Evolutionary conservation across 1,284 basidiomycete species (phyloP).

Genomic region (Pholiota adiposa): DNA sequence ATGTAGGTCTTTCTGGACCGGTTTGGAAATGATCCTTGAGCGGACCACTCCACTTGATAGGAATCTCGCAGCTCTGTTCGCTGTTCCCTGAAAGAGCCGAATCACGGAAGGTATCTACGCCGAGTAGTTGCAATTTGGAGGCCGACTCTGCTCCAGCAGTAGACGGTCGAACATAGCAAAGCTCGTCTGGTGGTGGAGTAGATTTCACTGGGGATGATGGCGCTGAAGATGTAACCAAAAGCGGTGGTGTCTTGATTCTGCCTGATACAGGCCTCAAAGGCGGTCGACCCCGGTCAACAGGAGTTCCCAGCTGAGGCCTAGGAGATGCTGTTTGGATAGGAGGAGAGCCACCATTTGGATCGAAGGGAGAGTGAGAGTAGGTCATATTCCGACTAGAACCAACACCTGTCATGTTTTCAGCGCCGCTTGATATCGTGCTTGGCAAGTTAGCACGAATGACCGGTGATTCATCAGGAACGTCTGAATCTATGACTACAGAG

Average conservation of each 20-base stretch:
- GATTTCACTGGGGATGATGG: conserved; percentile 23
- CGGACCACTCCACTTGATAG: conserved; percentile 57
- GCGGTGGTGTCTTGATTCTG: conserved; percentile 33
- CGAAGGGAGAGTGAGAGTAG: conserved; percentile 36
- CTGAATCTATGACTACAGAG: conserved; percentile 51
- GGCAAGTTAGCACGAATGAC: conserved; percentile 46
- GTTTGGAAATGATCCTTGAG: conserved; percentile 34
- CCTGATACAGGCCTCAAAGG: conserved; percentile 26
- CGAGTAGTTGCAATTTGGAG: conserved; percentile 37
- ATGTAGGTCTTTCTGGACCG: conserved; percentile 21
- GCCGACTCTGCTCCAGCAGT: conserved; percentile 3
- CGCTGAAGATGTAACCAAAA: conserved; percentile 24
- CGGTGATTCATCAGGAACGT: conserved; percentile 34
- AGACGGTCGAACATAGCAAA: background rate
- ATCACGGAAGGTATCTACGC: conserved; percentile 55
- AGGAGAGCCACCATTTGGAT: conserved; percentile 12
- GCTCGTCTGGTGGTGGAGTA: conserved; percentile 1
- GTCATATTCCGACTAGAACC: conserved; percentile 49
- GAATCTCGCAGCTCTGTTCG: conserved; percentile 46
- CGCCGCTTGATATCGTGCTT: conserved; percentile 52
- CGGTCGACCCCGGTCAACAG: conserved; percentile 17
- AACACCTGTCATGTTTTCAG: conserved; percentile 65
- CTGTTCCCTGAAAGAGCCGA: conserved; percentile 55
- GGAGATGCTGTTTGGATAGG: conserved; percentile 6
- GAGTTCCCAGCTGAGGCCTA: conserved; percentile 10